These are phyloP conservation scores for Pyronema omphalodes DNA, from an alignment of 495 filamentous ascomycete genomes.

Conservation along the genomic window DNA sequence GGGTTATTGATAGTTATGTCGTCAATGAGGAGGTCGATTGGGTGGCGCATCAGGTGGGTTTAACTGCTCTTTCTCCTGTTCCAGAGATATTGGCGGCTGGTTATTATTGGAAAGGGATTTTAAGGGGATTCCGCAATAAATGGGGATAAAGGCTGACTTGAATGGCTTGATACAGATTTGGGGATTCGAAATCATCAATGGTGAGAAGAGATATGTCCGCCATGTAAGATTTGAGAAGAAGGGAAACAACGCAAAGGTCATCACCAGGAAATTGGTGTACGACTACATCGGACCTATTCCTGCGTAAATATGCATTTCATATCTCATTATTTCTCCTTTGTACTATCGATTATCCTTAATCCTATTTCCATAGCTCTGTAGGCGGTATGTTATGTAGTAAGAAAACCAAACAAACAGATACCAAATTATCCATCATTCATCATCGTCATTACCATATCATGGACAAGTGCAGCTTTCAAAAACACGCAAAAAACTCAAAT, in stretches of 20 bases:
- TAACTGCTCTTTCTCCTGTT: conserved; percentile 14
- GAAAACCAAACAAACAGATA: no score
- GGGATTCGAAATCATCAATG: conserved; percentile 42
- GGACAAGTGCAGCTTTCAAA: no score
- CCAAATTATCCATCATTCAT: no score
- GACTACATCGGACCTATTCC: conserved; percentile 29
- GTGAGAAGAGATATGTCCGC: conserved; percentile 43
- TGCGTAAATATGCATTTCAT: not conserved
- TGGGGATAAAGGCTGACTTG: not conserved
- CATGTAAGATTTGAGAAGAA: conserved; percentile 29
- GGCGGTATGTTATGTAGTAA: no score
- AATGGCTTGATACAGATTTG: conserved; percentile 31
- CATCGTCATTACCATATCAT: no score
- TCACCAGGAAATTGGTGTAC: conserved; percentile 55
- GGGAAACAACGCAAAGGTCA: conserved; percentile 40
- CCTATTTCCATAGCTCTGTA: no score
- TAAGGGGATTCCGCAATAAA: not conserved
- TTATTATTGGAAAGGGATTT: not conserved
- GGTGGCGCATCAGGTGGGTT: conserved; percentile 36
- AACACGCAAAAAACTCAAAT: no score
- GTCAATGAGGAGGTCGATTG: conserved; percentile 38
- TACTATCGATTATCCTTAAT: no score
- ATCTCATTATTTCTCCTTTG: no score
- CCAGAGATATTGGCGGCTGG: conserved; percentile 34
- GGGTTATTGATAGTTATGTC: conserved; percentile 37